Conservation (phyloP, 2,329 filamentous ascomycete genomes). For the Coniosporium uncinatum region DNA sequence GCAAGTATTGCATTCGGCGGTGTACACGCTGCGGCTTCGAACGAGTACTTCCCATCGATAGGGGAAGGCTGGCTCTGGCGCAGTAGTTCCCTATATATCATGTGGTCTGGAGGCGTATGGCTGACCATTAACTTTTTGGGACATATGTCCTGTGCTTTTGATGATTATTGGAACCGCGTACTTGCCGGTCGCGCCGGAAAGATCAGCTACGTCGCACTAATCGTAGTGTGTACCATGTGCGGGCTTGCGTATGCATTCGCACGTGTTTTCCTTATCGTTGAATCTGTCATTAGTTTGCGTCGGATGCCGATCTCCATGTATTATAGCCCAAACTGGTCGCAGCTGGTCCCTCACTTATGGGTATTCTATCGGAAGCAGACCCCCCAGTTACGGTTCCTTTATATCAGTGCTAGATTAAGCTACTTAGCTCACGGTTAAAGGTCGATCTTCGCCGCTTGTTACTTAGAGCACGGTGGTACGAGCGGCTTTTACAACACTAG, state of each 20-base stretch:
- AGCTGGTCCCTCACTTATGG: conserved; percentile 20
- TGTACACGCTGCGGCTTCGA: conserved; percentile 21
- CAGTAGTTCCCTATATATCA: conserved; percentile 14
- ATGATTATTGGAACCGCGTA: conserved; percentile 9
- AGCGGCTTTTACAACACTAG: no score
- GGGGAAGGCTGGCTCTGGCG: conserved; percentile 19
- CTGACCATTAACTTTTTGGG: conserved; percentile 16
- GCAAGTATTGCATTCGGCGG: conserved; percentile 16
- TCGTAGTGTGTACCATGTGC: conserved; percentile 10
- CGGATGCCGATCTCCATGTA: conserved; percentile 13
- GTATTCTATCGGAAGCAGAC: no score
- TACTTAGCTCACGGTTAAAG: no score
- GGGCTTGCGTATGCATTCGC: conserved; percentile 13
- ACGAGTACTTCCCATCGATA: conserved; percentile 16
- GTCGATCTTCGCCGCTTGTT: no score
- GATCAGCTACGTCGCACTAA: no score
- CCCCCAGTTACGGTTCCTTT: no score
- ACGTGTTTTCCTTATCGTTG: conserved; percentile 17
- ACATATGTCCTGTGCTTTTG: conserved; percentile 9
- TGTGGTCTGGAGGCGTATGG: conserved; percentile 15
- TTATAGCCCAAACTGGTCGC: conserved; percentile 16
- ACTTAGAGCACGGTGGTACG: no score
- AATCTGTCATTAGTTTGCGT: conserved; percentile 18
- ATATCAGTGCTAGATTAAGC: no score
- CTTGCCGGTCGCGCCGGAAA: conserved; percentile 5